These are phyloP conservation scores for Misopates orontium DNA, from an alignment of 257 asterid genomes.

Conservation along the genomic window DNA sequence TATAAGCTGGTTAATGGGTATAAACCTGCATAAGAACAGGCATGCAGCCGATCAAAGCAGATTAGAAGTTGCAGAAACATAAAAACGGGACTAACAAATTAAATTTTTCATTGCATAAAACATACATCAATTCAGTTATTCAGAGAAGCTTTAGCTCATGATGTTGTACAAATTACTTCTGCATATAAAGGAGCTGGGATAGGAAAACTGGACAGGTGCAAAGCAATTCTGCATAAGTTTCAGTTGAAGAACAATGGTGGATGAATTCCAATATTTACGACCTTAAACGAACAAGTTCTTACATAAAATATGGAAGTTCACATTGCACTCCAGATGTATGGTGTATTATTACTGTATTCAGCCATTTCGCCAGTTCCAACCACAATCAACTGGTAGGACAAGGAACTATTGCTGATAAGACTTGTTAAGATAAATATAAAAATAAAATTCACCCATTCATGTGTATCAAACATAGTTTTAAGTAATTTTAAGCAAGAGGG, in stretches of 20 bases:
- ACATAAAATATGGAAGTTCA: slow-evolving; percentile 17
- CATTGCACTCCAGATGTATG: slow-evolving; percentile 11
- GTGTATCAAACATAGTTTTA: slow-evolving; percentile 18
- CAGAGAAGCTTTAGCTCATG: not conserved
- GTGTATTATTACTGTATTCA: slow-evolving; percentile 8
- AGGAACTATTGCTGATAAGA: slow-evolving; percentile 19
- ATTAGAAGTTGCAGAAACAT: not conserved
- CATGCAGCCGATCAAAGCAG: not conserved
- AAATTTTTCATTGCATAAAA: not conserved
- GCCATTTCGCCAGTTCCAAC: slow-evolving; percentile 9
- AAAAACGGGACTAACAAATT: too few relatives aligned
- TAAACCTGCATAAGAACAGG: slow-evolving; percentile 4
- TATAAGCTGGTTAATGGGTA: slow-evolving; percentile 20
- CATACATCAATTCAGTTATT: not conserved
- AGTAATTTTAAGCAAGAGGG: slow-evolving; percentile 21
- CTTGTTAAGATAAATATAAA: slow-evolving; percentile 1
- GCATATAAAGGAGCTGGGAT: not conserved
- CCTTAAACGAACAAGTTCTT: slow-evolving; percentile 11
- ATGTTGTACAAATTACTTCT: not conserved
- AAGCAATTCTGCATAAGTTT: not conserved
- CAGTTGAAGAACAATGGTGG: too few relatives aligned
- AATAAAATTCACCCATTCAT: slow-evolving; percentile 14
- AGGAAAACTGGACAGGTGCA: not conserved
- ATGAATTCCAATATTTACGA: not conserved
- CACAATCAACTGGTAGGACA: slow-evolving; percentile 23